Base-by-base conservation (phyloP, 768 basidiomycete genomes). In the Calvatia gigantea region DNA sequence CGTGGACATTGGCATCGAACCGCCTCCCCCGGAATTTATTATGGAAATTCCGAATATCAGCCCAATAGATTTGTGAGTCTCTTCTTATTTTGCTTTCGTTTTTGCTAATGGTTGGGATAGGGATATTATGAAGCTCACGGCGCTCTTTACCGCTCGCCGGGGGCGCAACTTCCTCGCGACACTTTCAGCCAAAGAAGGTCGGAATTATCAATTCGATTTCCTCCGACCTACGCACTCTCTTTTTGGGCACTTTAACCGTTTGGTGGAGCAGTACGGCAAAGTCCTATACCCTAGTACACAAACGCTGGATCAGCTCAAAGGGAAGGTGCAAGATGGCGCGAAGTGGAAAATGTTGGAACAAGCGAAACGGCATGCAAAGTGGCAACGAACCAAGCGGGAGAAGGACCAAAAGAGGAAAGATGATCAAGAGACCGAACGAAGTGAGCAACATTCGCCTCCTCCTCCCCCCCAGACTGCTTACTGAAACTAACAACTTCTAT, bases 121-220 rank as follows among this genome's bases (percentile, higher is more conserved):
- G 57, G 95, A 98, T 67, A 94, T 89, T 62, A 90, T 99, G 78
- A 95, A 96, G 67, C 76, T 98, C 32, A 98, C 97, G 2, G 97
- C 97, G 8, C 79, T 98, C 19, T 97, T 97, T 71, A 93, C 94
- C 25, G 97, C 97, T 31, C 87, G 91, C 9, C 84, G 93, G 42
- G 97, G 97, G 2, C 85, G 89, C 44, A 77, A 78, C 37, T 99
- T 98, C 73, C 82, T 98, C 11, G 84, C 86, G 6, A 80, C 86
- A 3, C 84, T 99, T 23, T 94, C 94, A 6, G 77, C 84, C 23
- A 83, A 86, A 35, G 97, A 99, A 74, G 93, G 92, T 7, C 85
- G 91, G 41, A 98, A 98, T 71, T 95, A 91, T 68, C 95, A 98
- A 65, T 99, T 99, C 67, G 97, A 98, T 67, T 99, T 99, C 69